Base-by-base conservation (phyloP, 2,329 filamentous ascomycete genomes). In the Drechslera avenae region DNA sequence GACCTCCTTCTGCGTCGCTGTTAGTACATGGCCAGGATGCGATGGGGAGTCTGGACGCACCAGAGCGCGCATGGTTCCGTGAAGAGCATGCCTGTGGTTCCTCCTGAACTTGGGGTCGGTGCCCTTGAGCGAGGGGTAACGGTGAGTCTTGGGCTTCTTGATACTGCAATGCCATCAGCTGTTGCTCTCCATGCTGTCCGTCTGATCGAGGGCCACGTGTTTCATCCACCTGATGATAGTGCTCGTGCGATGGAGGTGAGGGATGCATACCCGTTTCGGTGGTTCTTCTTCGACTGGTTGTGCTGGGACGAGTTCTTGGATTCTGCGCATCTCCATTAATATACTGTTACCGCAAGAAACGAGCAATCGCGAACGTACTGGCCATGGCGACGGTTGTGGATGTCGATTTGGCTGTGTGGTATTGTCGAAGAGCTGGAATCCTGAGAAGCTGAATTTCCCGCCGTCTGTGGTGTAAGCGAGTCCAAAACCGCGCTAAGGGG, bases 251-350 rank as follows among this genome's bases (percentile, higher is more conserved):
- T 41, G 43, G 42, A 17, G 26, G 39, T 39, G 42, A 54, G 54
- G 56, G 45, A 50, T 46, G 83, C 88, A 73, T 88, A 97, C 93
- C 94, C 94, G 86, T 99, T 99, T 78, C 89, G 88, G 88, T 99
- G 94, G 83, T 91, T 92, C 90, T 99, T 99, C 85, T 89, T 89
- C 79, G 86, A 86, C 87, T 94, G 89, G 83, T 97, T 97, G 84
- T 97, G 91, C 86, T 97, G 93, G 75, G 93, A 97, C 83, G 91
- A 95, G 88, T 97, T 97, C 91, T 97, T 97, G 75, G 94, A 97
- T 86, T 97, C 92, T 97, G 78, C 52, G 54, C 46, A 34, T 4
- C 14, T 33, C 23, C 39, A 36, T 64, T 59, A 67, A 62, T 47
- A 43, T 36, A 40, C 33, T 32, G 16, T 39, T 21, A 21, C 26